These are phyloP conservation scores for Kwoniella shivajii DNA, from an alignment of 1,284 basidiomycete species.

Conservation along the genomic window DNA sequence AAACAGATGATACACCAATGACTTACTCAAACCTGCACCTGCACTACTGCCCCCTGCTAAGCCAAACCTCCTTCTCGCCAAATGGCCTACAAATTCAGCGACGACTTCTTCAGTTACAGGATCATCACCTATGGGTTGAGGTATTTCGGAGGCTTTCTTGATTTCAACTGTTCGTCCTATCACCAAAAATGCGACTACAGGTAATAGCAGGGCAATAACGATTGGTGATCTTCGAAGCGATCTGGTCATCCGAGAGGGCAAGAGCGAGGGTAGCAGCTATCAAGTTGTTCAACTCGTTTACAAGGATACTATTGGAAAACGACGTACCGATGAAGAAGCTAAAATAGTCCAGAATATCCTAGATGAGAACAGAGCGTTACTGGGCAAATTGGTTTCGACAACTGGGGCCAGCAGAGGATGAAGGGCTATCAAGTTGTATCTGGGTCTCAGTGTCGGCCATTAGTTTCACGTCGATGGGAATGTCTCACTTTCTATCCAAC, in stretches of 20 bases:
- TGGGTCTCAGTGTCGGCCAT: neutral
- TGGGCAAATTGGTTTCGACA: slow-evolving; percentile 34
- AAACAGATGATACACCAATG: neutral
- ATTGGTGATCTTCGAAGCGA: slow-evolving; percentile 30
- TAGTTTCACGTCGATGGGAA: slow-evolving; percentile 7
- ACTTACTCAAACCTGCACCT: slow-evolving; percentile 49
- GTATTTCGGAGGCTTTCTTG: slow-evolving; percentile 36
- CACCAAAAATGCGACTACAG: slow-evolving; percentile 49
- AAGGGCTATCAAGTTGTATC: slow-evolving; percentile 43
- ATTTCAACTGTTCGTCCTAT: slow-evolving; percentile 54
- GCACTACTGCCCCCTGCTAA: slow-evolving; percentile 37
- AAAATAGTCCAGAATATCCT: slow-evolving; percentile 46
- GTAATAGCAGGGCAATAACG: slow-evolving; percentile 43
- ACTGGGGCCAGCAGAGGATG: slow-evolving; percentile 44
- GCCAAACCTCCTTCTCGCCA: slow-evolving; percentile 28
- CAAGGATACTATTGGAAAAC: neutral
- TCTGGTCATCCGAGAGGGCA: slow-evolving; percentile 42
- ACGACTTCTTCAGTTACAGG: neutral
- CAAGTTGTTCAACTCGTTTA: neutral
- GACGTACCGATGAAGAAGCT: slow-evolving; percentile 35
- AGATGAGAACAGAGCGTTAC: slow-evolving; percentile 32
- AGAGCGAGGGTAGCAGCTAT: slow-evolving; percentile 44
- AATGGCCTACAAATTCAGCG: slow-evolving; percentile 10
- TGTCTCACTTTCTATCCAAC: slow-evolving; percentile 47
- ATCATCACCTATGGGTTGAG: slow-evolving; percentile 41